Evolutionary conservation across 1,139 yeast species (phyloP).

Genomic region (Sugiyamaella japonica): DNA sequence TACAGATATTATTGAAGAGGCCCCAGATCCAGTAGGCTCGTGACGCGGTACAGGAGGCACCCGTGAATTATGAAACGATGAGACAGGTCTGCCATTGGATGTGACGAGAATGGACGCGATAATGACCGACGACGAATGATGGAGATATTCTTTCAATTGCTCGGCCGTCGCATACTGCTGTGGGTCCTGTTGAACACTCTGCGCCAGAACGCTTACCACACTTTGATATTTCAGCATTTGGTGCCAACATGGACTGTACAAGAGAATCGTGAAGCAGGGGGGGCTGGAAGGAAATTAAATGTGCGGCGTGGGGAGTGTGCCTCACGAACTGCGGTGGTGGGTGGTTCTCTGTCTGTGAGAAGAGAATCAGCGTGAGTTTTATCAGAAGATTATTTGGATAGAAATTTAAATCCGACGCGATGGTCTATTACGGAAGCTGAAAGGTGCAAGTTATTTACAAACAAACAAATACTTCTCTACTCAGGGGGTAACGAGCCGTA

Average conservation of each 20-base stretch:
- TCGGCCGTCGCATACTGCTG: conserved; percentile 22
- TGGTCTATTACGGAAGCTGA: neutral
- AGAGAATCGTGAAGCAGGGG: neutral
- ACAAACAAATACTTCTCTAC: neutral
- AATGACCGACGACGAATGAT: conserved; percentile 23
- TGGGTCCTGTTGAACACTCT: conserved; percentile 30
- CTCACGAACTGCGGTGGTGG: no score
- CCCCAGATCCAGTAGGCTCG: conserved; percentile 17
- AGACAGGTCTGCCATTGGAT: conserved; percentile 31
- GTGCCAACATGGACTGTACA: neutral
- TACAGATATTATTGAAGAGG: conserved; percentile 1
- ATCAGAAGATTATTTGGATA: no score
- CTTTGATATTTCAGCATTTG: conserved; percentile 34
- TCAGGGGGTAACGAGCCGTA: conserved; percentile 1
- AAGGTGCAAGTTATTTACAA: neutral
- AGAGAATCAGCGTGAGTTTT: no score
- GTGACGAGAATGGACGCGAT: conserved; percentile 36
- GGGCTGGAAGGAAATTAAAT: neutral
- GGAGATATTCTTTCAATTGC: conserved; percentile 18
- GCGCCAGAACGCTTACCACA: conserved; percentile 33
- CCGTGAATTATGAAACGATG: conserved; percentile 33
- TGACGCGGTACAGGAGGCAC: conserved; percentile 30
- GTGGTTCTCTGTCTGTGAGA: no score
- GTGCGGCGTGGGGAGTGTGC: neutral
- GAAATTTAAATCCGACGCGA: neutral